Percentiles rank a stretch among this genome's conserved stretches.
Conservation (phyloP, 345 rosid species). For the Citrus inodora region DNA sequence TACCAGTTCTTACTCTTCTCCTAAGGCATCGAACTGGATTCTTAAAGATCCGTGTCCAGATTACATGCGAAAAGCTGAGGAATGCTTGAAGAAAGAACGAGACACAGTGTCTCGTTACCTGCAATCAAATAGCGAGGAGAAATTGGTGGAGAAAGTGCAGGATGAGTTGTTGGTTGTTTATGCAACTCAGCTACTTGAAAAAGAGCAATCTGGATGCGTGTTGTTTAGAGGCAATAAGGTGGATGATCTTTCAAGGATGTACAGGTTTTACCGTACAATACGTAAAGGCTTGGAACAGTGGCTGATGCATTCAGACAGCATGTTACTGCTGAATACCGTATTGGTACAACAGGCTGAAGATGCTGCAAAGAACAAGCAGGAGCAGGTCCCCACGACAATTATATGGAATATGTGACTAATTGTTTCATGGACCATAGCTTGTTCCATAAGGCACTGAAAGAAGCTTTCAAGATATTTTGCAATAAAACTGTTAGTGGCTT, state of each 20-base stretch:
- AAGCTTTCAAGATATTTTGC: constrained; percentile 65
- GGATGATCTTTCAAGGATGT: constrained; percentile 86
- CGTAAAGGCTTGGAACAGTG: constrained; percentile 70
- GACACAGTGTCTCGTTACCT: constrained; percentile 78
- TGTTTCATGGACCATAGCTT: constrained; percentile 75
- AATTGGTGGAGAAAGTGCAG: constrained; percentile 89
- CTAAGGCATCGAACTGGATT: constrained; percentile 84
- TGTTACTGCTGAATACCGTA: constrained; percentile 73
- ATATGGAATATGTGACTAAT: constrained; percentile 60
- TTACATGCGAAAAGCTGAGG: constrained; percentile 87
- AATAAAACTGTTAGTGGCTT: constrained; percentile 56
- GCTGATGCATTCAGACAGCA: constrained; percentile 89
- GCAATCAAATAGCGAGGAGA: constrained; percentile 77
- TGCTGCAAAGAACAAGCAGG: constrained; percentile 56
- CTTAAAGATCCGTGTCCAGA: constrained; percentile 69
- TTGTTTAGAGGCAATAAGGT: constrained; percentile 94
- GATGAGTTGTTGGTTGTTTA: constrained; percentile 63
- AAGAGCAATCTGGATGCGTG: constrained; percentile 87
- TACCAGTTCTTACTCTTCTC: constrained; percentile 67
- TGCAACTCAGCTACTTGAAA: constrained; percentile 73
- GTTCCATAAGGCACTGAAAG: constrained; percentile 78
- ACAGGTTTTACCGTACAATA: constrained; percentile 74
- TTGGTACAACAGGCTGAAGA: constrained; percentile 96
- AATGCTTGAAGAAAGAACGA: constrained; percentile 84
- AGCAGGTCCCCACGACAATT: constrained; percentile 66